Conservation (phyloP, 495 filamentous ascomycete species). For the Aspergillus sclerotioniger region DNA sequence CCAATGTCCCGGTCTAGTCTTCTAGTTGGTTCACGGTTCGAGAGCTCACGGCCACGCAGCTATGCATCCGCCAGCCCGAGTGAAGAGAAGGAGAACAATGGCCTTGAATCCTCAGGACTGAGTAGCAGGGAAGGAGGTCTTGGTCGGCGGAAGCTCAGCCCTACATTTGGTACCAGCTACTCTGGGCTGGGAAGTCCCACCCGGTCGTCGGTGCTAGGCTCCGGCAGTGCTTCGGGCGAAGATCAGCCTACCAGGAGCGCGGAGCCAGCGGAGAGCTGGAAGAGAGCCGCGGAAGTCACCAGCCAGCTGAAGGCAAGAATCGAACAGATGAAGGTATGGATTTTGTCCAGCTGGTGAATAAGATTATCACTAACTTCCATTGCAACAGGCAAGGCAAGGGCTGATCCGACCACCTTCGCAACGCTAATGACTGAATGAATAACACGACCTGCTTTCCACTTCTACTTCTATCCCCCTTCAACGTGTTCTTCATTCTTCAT, state of each 20-base stretch:
- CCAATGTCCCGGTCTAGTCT: constrained; percentile 33
- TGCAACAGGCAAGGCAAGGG: constrained; percentile 41
- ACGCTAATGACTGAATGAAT: constrained; percentile 40
- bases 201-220: constrained; percentile 38
- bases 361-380: constrained; percentile 6
- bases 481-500: constrained; percentile 14
- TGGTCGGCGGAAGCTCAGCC: constrained; percentile 45
- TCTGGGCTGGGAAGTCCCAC: constrained; percentile 59
- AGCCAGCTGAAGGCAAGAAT: constrained; percentile 95
- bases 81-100: constrained; percentile 77
- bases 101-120: constrained; percentile 40
- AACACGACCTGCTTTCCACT: constrained; percentile 14
- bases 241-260: constrained; percentile 34
- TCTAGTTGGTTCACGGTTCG: constrained; percentile 40
- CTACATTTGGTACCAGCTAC: constrained; percentile 48
- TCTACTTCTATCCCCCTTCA: constrained; percentile 2
- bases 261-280: constrained; percentile 88
- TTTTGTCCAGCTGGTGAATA: constrained; percentile 2
- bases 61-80: constrained; percentile 67
- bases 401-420: constrained; percentile 39
- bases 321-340: constrained; percentile 76
- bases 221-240: constrained; percentile 36
- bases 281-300: constrained; percentile 96
- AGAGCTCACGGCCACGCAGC: constrained; percentile 54
- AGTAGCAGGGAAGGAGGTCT: constrained; percentile 35